phyloP scores from a whole-genome alignment of 768 basidiomycete species.

The Boletellus emodensis region DNA sequence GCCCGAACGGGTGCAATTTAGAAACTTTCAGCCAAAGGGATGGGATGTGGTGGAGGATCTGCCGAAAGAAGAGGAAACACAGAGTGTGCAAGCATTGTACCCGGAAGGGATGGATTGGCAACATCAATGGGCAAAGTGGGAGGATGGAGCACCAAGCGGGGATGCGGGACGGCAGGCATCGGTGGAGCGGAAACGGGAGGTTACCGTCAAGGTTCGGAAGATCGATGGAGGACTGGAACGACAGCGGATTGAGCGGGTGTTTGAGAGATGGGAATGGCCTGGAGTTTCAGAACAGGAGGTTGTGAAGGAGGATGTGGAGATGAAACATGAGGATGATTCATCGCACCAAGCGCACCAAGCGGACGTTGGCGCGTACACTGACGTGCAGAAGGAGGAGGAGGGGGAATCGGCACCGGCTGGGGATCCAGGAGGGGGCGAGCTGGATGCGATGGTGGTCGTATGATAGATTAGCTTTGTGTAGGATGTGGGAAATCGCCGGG shows the following conservation, averaged over 20 bases:
- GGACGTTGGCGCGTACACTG: slow-evolving; percentile 3
- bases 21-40: slow-evolving; percentile 61
- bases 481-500: neutral
- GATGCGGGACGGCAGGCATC: slow-evolving; percentile 34
- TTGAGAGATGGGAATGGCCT: slow-evolving; percentile 68
- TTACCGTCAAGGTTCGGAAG: slow-evolving; percentile 56
- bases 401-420: neutral
- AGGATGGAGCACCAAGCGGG: slow-evolving; percentile 23
- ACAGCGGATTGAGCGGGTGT: slow-evolving; percentile 63
- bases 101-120: slow-evolving; percentile 44
- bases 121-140: slow-evolving; percentile 41
- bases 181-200: slow-evolving; percentile 43
- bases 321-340: slow-evolving; percentile 24
- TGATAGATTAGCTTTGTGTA: slow-evolving; percentile 6
- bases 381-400: slow-evolving; percentile 7
- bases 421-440: neutral
- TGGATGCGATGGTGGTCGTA: slow-evolving; percentile 17
- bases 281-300: slow-evolving; percentile 4
- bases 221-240: slow-evolving; percentile 58
- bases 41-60: slow-evolving; percentile 57
- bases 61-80: slow-evolving; percentile 39
- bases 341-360: slow-evolving; percentile 1
- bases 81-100: slow-evolving; percentile 35
- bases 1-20: slow-evolving; percentile 37
- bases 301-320: slow-evolving; percentile 25